Conservation (phyloP, 768 basidiomycete genomes). For the Saitozyma podzolica region DNA sequence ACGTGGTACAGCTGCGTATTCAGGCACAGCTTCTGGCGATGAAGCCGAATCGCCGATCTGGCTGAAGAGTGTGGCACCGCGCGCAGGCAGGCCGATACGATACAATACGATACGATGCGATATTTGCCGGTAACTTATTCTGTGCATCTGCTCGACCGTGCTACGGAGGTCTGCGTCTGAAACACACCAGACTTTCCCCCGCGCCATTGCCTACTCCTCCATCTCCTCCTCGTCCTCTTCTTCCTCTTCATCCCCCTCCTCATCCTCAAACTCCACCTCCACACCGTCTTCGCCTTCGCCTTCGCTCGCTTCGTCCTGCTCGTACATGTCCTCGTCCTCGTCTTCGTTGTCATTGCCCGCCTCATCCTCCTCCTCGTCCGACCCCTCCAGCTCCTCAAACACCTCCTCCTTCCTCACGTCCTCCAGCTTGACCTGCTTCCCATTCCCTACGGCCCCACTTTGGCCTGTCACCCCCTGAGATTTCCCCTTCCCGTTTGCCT, state of each 20-base stretch:
- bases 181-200: constrained; percentile 10
- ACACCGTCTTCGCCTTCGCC: constrained; percentile 24
- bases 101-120: background rate
- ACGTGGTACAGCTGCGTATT: constrained; percentile 4
- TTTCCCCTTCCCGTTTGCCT: constrained; percentile 55
- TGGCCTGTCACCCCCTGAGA: no score
- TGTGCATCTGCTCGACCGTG: no score
- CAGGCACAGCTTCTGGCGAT: background rate
- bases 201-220: constrained; percentile 22
- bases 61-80: background rate
- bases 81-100: background rate
- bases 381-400: constrained; percentile 9
- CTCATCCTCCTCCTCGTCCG: constrained; percentile 36
- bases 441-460: constrained; percentile 48
- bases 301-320: constrained; percentile 20
- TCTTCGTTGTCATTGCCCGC: constrained; percentile 37
- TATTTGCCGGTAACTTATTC: no score
- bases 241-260: constrained; percentile 15
- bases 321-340: constrained; percentile 21
- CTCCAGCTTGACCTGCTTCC: constrained; percentile 52
- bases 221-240: constrained; percentile 32
- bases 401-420: constrained; percentile 43
- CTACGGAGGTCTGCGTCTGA: background rate
- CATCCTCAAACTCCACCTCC: constrained; percentile 26
- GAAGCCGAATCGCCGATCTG: background rate